These are phyloP conservation scores for Talaromyces sp. DNA, from an alignment of 2,329 filamentous ascomycete species.

Conservation along the genomic window DNA sequence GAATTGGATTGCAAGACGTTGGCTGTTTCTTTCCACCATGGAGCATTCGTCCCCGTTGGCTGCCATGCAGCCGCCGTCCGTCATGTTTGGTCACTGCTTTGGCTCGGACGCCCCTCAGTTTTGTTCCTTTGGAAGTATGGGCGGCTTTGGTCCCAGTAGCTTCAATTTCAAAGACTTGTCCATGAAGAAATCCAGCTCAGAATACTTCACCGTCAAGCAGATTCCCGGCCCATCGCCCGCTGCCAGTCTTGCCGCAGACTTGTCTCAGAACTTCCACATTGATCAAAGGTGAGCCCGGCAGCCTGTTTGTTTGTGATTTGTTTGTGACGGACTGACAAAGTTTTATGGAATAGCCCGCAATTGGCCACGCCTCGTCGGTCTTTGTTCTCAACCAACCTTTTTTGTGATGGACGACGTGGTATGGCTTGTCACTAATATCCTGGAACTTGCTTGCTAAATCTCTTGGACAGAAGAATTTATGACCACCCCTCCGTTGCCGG, in stretches of 20 bases:
- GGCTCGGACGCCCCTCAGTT: slow-evolving; percentile 52
- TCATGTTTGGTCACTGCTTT: slow-evolving; percentile 61
- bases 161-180: slow-evolving; percentile 74
- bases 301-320: background rate
- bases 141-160: slow-evolving; percentile 57
- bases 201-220: slow-evolving; percentile 79
- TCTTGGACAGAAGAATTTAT: slow-evolving; percentile 58
- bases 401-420: slow-evolving; percentile 59
- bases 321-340: background rate
- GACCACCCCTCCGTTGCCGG: slow-evolving; percentile 78
- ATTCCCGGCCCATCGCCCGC: slow-evolving; percentile 84
- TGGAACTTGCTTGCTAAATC: slow-evolving; percentile 19
- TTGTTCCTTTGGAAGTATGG: slow-evolving; percentile 48
- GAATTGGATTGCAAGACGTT: slow-evolving; percentile 7
- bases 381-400: slow-evolving; percentile 71
- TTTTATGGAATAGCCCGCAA: slow-evolving; percentile 60
- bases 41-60: slow-evolving; percentile 91
- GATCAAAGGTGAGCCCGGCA: slow-evolving; percentile 69
- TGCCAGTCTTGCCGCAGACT: slow-evolving; percentile 82
- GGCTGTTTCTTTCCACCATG: slow-evolving; percentile 50
- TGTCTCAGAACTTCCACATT: slow-evolving; percentile 95
- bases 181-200: slow-evolving; percentile 63
- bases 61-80: slow-evolving; percentile 74
- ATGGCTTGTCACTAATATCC: slow-evolving; percentile 22
- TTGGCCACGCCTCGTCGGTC: slow-evolving; percentile 78